Evolutionary conservation across 176 grass and related monocot genomes (phyloP).

Genomic region (Oryza meyeriana): DNA sequence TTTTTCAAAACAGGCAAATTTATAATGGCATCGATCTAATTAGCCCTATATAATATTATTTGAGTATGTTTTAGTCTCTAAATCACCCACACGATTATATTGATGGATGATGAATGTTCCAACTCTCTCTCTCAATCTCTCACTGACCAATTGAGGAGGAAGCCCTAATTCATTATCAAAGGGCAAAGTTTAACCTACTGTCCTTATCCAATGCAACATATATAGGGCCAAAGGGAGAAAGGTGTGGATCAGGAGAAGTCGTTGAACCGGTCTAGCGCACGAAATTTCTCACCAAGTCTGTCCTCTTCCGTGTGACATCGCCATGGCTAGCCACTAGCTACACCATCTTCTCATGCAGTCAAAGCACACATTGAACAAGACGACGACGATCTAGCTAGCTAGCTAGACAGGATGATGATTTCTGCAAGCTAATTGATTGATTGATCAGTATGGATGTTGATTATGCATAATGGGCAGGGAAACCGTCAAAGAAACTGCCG

Average conservation of each 20-base stretch:
- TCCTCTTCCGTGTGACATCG: neutral
- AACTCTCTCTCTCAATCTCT: neutral
- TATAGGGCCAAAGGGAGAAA: neutral
- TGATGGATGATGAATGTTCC: too few relatives aligned
- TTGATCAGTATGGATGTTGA: neutral
- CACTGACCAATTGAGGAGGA: neutral
- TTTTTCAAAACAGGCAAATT: too few relatives aligned
- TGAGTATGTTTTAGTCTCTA: too few relatives aligned
- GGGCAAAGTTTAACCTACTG: neutral
- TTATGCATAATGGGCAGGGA: neutral
- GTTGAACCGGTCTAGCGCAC: slow-evolving; percentile 6
- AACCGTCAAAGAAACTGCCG: slow-evolving; percentile 9
- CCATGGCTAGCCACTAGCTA: neutral
- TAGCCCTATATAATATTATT: too few relatives aligned
- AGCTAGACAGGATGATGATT: neutral
- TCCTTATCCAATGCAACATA: slow-evolving; percentile 2
- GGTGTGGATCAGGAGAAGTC: neutral
- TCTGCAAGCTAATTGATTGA: neutral
- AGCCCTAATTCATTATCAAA: neutral
- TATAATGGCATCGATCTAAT: too few relatives aligned
- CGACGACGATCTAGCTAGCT: neutral
- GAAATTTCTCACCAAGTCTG: slow-evolving; percentile 37
- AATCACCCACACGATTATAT: too few relatives aligned
- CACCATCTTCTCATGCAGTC: neutral
- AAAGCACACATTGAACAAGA: neutral